phyloP scores from a whole-genome alignment of 2,329 filamentous ascomycete genomes.

The Colletotrichum horii region DNA sequence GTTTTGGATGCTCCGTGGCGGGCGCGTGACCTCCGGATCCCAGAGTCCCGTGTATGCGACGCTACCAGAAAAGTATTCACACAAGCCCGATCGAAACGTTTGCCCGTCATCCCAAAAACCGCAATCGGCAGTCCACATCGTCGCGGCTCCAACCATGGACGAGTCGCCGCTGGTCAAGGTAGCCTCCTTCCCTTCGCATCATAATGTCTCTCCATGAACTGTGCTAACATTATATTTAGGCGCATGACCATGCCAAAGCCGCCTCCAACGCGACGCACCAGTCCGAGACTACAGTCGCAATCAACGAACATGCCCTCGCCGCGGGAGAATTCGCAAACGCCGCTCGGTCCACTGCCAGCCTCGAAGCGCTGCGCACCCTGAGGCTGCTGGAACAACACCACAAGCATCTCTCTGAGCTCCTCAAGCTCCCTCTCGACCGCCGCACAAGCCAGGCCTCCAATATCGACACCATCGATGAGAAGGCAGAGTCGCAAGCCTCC shows the following conservation, averaged over 20 bases:
- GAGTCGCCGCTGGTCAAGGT: conserved; percentile 71
- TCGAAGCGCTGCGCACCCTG: conserved; percentile 82
- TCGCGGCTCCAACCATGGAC: conserved; percentile 59
- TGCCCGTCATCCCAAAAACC: background rate
- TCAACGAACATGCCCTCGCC: conserved; percentile 86
- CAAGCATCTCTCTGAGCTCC: conserved; percentile 78
- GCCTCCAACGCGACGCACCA: conserved; percentile 79
- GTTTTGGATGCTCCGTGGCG: background rate
- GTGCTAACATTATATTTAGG: conserved; percentile 50
- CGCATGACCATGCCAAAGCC: conserved; percentile 87
- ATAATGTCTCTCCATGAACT: conserved; percentile 1
- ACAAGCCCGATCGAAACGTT: background rate
- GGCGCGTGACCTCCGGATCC: background rate
- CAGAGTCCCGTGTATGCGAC: background rate
- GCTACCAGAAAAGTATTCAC: background rate
- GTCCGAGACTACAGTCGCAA: conserved; percentile 78
- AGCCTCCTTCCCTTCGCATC: conserved; percentile 31
- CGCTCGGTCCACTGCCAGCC: conserved; percentile 69
- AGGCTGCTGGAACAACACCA: conserved; percentile 89
- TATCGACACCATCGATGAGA: conserved; percentile 40
- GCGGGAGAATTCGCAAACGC: conserved; percentile 89
- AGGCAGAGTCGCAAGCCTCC: conserved; percentile 29
- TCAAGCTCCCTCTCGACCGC: conserved; percentile 71
- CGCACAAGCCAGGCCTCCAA: conserved; percentile 42
- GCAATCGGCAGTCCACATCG: background rate